These are phyloP conservation scores for Backusella sp. DNA, from an alignment of 192 early-diverging fungal genomes.

Conservation along the genomic window DNA sequence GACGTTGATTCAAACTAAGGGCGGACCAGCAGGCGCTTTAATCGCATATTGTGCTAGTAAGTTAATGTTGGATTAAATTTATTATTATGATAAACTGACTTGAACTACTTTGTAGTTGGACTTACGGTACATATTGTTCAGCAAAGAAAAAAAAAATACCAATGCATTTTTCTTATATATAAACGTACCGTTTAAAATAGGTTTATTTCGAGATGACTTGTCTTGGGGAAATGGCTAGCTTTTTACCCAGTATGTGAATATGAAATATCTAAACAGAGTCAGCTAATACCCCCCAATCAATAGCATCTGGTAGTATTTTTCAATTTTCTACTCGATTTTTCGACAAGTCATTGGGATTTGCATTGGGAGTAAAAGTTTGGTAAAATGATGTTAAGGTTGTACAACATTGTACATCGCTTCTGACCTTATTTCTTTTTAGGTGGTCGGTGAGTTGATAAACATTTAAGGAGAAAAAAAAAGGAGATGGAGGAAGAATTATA, in stretches of 20 bases:
- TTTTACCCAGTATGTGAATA: slow-evolving; percentile 53
- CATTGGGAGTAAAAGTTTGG: slow-evolving; percentile 71
- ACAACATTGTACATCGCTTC: background rate
- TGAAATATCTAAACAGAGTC: background rate
- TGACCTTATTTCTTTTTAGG: background rate
- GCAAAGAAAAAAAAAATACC: background rate
- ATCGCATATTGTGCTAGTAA: slow-evolving; percentile 52
- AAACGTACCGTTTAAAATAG: slow-evolving; percentile 13
- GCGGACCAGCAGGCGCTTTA: slow-evolving; percentile 73
- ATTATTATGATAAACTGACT: background rate
- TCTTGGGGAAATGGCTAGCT: slow-evolving; percentile 84
- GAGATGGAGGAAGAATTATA: no score
- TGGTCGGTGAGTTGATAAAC: slow-evolving; percentile 11
- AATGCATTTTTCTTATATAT: slow-evolving; percentile 2
- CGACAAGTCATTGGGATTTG: slow-evolving; percentile 70
- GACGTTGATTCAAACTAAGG: slow-evolving; percentile 20
- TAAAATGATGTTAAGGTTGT: background rate
- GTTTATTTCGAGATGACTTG: slow-evolving; percentile 74
- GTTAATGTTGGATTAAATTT: background rate
- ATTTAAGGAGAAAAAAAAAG: background rate
- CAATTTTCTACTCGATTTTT: slow-evolving; percentile 71
- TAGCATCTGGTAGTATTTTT: slow-evolving; percentile 70
- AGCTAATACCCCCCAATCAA: background rate
- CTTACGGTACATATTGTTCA: slow-evolving; percentile 18
- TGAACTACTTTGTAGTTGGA: slow-evolving; percentile 16